phyloP scores from a whole-genome alignment of 495 filamentous ascomycete species.

The Penicillium dipodomyicola region DNA sequence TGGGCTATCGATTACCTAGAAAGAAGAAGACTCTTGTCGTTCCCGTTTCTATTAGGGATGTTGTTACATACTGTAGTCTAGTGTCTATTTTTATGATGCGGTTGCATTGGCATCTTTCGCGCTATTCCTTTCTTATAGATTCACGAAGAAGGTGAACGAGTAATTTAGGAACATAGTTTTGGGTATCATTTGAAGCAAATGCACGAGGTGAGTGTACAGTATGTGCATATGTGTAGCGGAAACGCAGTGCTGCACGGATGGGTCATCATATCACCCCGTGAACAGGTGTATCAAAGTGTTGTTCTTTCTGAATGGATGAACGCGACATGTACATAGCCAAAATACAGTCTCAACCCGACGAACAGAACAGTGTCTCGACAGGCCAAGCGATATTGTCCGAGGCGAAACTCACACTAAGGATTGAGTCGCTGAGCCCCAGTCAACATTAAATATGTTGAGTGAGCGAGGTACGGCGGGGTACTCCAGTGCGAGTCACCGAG shows the following conservation, averaged over 20 bases:
- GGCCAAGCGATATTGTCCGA: background rate
- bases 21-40: background rate
- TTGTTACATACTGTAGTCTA: constrained; percentile 6
- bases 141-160: background rate
- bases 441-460: background rate
- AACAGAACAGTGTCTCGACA: background rate
- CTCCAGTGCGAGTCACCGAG: background rate
- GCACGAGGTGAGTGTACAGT: background rate
- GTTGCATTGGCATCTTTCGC: background rate
- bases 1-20: constrained; percentile 6
- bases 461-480: background rate
- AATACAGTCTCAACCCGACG: background rate
- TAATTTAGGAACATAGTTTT: background rate
- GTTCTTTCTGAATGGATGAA: background rate
- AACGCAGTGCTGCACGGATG: background rate
- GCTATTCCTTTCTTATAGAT: background rate
- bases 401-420: background rate
- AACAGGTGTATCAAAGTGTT: background rate
- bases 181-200: background rate
- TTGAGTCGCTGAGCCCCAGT: background rate
- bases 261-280: background rate
- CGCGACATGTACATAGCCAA: background rate
- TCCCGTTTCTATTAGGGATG: background rate
- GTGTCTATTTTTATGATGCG: background rate
- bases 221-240: background rate